A percentile compares a stretch with the other conserved stretches of the same genome.
Evolutionary conservation across 2,329 filamentous ascomycete species (phyloP).

Genomic region (Didymella sp.): DNA sequence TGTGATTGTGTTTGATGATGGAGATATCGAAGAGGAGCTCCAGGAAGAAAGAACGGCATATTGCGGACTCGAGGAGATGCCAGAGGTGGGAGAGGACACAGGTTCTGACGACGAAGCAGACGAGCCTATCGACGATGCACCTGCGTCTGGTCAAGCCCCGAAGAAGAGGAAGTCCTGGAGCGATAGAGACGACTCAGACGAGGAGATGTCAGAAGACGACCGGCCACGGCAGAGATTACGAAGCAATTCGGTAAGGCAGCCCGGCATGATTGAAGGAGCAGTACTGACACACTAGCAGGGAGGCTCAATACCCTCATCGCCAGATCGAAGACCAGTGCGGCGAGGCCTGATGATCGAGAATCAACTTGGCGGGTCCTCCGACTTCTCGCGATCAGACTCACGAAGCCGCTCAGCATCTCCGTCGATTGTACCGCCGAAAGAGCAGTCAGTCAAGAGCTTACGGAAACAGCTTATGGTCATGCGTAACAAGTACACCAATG

Average conservation of each 20-base stretch:
- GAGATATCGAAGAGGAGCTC: conserved; percentile 88
- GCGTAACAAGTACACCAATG: conserved; percentile 75
- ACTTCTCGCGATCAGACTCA: conserved; percentile 51
- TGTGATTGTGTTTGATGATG: conserved; percentile 93
- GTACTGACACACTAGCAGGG: conserved; percentile 48
- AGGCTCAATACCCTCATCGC: conserved; percentile 70
- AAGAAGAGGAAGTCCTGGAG: conserved; percentile 53
- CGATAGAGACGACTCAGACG: conserved; percentile 67
- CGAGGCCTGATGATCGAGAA: conserved; percentile 59
- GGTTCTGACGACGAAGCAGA: conserved; percentile 65
- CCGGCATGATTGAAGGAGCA: background rate
- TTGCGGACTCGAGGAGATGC: conserved; percentile 86
- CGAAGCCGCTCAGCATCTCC: conserved; percentile 47
- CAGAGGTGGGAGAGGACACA: conserved; percentile 78
- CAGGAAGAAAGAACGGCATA: conserved; percentile 79
- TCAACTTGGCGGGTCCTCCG: conserved; percentile 45
- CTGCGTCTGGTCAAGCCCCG: conserved; percentile 45
- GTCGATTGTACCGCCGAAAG: conserved; percentile 54
- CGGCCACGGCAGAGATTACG: conserved; percentile 80
- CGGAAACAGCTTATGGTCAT: conserved; percentile 76
- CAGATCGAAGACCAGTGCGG: conserved; percentile 65
- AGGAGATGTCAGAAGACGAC: conserved; percentile 73
- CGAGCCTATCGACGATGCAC: conserved; percentile 41
- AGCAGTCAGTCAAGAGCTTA: conserved; percentile 74
- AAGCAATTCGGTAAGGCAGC: conserved; percentile 78